phyloP scores from a whole-genome alignment of 2,329 filamentous ascomycete species.

The Botrytis fragariae region DNA sequence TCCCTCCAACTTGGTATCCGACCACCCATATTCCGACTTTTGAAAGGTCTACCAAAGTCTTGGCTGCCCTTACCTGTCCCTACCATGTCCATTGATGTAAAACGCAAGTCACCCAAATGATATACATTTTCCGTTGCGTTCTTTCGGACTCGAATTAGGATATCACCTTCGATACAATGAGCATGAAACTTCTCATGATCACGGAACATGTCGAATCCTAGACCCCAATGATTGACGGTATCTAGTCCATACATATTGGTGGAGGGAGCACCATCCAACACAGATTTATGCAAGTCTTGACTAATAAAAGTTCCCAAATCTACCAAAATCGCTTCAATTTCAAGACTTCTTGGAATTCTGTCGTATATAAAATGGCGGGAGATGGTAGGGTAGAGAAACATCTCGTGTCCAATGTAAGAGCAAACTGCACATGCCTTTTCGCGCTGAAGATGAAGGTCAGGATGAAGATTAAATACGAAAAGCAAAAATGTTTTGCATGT shows the following conservation, averaged over 20 bases:
- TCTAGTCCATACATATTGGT: constrained; percentile 39
- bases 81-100: constrained; percentile 46
- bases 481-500: background rate
- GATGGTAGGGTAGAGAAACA: constrained; percentile 25
- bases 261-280: constrained; percentile 38
- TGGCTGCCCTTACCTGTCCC: constrained; percentile 33
- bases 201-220: constrained; percentile 41
- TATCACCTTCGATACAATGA: constrained; percentile 38
- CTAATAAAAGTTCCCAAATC: constrained; percentile 40
- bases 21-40: constrained; percentile 5
- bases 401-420: constrained; percentile 26
- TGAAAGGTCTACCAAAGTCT: constrained; percentile 15
- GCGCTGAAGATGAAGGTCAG: constrained; percentile 10
- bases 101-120: constrained; percentile 44
- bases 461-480: background rate
- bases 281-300: constrained; percentile 41
- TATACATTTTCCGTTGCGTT: constrained; percentile 42
- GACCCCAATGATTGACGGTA: constrained; percentile 35
- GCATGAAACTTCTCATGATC: constrained; percentile 38
- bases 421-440: constrained; percentile 22
- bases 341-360: background rate
- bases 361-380: constrained; percentile 17
- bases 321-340: constrained; percentile 13
- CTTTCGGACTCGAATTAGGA: constrained; percentile 34
- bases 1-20: background rate